These are phyloP conservation scores for Podospora comata DNA, from an alignment of 495 filamentous ascomycete genomes.

Conservation along the genomic window DNA sequence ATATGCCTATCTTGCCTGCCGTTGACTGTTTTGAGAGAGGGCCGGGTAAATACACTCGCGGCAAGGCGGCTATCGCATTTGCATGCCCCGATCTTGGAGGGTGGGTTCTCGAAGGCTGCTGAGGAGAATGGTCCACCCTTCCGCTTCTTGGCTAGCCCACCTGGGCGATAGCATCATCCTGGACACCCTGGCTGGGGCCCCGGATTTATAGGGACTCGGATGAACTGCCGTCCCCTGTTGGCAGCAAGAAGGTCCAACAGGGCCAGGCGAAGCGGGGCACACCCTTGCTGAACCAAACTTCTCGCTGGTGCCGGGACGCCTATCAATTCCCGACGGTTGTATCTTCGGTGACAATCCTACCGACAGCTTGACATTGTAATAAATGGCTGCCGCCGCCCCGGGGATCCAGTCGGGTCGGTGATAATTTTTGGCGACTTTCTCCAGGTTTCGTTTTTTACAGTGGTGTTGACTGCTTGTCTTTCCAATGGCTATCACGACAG, in stretches of 20 bases:
- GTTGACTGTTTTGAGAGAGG: background rate
- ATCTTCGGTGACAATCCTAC: background rate
- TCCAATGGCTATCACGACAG: constrained; percentile 11
- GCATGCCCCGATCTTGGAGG: background rate
- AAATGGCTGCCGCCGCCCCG: background rate
- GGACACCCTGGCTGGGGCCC: background rate
- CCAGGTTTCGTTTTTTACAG: background rate
- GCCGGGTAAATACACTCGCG: background rate
- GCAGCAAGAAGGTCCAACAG: background rate
- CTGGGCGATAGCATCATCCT: background rate
- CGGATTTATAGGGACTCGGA: background rate
- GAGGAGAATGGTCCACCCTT: background rate
- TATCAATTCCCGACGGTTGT: constrained; percentile 9
- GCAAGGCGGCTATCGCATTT: background rate
- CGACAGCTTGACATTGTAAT: background rate
- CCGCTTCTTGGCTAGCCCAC: background rate
- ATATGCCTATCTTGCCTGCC: background rate
- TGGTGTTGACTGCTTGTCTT: too few relatives aligned
- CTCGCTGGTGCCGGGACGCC: constrained; percentile 4
- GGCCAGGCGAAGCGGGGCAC: background rate
- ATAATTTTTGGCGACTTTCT: background rate
- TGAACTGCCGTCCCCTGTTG: constrained; percentile 13
- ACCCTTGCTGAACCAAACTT: background rate
- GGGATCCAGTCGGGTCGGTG: background rate
- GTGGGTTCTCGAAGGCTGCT: background rate